Evolutionary conservation across 306 rosid genomes (phyloP), one percentile per base, ranked within the genome.

Genomic region (Lotus japonicus): DNA sequence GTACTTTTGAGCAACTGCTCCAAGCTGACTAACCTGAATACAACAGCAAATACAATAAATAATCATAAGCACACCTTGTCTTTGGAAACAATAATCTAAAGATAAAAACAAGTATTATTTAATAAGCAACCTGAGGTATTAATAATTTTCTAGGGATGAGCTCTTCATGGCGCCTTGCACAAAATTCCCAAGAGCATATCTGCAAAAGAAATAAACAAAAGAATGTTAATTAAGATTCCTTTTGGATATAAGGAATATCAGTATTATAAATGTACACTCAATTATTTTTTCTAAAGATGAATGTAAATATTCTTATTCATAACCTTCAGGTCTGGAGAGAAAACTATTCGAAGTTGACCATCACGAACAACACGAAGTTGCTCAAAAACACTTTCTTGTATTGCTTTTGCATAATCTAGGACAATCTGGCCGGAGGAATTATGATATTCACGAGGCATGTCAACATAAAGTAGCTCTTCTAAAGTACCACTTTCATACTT

Each of bases 181-280:
- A 95, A 73, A 95, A 95, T 73, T 95, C 99, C 99, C 97, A 95
- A 23, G 99, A 95, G 68, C 99, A 90, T 73, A 95, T 95, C 97
- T 92, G 79, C 52, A 54, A 66, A 60, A 31, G 42, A 76, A 35
- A 68, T 66, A 2, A 36, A 64, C 52, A 64, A 58, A 19, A 51
- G 38, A 58, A 64, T 52, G 58, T 68, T 42, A 21, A 78, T 79
- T 83, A 64, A 84, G 76, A 15, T 79, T 62, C 8, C 10, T 80
- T 81, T 70, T 73, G 76, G 56, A 80, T 68, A 77, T 85, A 80
- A 48, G 64, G 45, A 68, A 53, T 44, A 41, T 39, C 31, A 1
- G 28, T 35, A 68, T 38, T 10, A n/a, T n/a, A n/a, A 53, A 61
- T 13, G 68, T 19, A 45, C 13, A 11, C 5, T 42, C 4, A 26